phyloP scores from a whole-genome alignment of 2,329 filamentous ascomycete species.

The Apiospora arundinis region DNA sequence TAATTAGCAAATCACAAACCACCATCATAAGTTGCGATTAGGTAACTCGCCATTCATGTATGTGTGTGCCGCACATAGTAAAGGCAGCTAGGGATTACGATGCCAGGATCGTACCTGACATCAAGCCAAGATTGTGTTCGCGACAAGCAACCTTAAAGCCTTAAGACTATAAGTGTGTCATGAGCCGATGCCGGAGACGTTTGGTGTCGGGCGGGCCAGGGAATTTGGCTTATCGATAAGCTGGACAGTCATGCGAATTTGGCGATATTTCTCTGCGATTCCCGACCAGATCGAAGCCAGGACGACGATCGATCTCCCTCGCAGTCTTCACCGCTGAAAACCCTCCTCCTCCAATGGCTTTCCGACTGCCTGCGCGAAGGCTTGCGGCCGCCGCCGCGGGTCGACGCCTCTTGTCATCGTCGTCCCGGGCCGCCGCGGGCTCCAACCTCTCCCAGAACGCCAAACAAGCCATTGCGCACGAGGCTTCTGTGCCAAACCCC shows the following conservation, averaged over 20 bases:
- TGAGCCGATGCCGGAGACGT: constrained; percentile 12
- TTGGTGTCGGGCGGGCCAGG: neutral
- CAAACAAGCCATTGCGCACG: constrained; percentile 34
- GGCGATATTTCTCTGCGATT: neutral
- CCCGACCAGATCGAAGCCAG: neutral
- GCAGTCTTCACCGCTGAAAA: constrained; percentile 4
- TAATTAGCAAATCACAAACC: neutral
- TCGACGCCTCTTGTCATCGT: constrained; percentile 34
- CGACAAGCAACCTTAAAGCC: neutral
- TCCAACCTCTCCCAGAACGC: constrained; percentile 36
- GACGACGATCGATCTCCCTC: neutral
- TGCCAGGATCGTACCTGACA: neutral
- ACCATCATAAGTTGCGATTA: neutral
- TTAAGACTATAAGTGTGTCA: neutral
- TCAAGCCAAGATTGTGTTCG: neutral
- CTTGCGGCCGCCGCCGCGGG: constrained; percentile 27
- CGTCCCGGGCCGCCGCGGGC: constrained; percentile 30
- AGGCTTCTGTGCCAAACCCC: constrained; percentile 39
- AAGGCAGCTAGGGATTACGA: neutral
- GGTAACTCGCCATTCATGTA: neutral
- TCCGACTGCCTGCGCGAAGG: constrained; percentile 34
- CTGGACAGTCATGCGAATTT: neutral
- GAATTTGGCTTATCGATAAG: neutral
- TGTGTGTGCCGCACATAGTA: neutral
- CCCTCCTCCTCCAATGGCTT: constrained; percentile 32